Evolutionary conservation across 2,329 filamentous ascomycete species (phyloP).

Genomic region (Trichoderma guizhouense): DNA sequence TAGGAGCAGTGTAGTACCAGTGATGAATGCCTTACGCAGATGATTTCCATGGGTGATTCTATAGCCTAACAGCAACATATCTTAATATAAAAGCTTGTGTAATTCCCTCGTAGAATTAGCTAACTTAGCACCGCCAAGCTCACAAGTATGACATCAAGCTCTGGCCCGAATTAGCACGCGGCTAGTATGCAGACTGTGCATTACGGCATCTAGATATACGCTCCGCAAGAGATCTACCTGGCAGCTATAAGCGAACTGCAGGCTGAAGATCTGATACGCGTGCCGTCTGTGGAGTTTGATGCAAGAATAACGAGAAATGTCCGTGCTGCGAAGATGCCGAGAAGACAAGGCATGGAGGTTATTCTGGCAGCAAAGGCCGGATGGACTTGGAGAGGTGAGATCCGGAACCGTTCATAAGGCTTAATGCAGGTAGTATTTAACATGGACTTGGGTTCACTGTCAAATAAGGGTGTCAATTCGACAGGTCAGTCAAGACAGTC

Average conservation of each 20-base stretch:
- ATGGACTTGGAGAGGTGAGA: background rate
- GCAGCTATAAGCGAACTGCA: background rate
- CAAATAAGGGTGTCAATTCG: background rate
- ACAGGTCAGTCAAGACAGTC: too few relatives aligned
- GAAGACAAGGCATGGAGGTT: background rate
- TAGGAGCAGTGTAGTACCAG: background rate
- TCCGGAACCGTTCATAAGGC: background rate
- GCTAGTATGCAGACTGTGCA: background rate
- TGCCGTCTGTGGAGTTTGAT: background rate
- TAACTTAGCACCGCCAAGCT: background rate
- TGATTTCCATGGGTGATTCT: too few relatives aligned
- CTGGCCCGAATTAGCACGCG: background rate
- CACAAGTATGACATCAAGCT: background rate
- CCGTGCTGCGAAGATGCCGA: background rate
- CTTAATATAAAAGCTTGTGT: background rate
- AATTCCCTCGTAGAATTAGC: too few relatives aligned
- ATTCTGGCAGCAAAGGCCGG: background rate
- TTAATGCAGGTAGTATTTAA: background rate
- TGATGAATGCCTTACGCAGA: background rate
- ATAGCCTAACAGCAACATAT: background rate
- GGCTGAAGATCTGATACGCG: background rate
- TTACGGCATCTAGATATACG: background rate
- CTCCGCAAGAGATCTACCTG: background rate
- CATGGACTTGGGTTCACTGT: background rate
- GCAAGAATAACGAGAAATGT: background rate